Conservation (phyloP, 2,329 filamentous ascomycete species). For the Periglandula ipomoeae region DNA sequence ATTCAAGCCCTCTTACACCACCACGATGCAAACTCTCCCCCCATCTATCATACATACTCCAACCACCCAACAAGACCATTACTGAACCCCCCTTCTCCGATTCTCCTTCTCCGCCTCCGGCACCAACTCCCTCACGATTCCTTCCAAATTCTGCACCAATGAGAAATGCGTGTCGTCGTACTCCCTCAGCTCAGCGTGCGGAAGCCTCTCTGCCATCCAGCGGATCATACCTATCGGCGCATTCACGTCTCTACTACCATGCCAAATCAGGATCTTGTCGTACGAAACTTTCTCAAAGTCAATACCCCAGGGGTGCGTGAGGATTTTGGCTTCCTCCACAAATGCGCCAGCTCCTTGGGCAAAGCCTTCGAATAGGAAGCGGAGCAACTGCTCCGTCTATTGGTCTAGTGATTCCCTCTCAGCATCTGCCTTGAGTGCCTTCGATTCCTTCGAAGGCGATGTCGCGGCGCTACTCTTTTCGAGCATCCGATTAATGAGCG, state of each 20-base stretch:
- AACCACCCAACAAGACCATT: too few species aligned
- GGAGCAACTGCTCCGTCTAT: conserved; percentile 17
- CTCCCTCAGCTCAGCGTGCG: conserved; percentile 22
- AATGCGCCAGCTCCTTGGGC: conserved; percentile 16
- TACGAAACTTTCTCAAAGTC: conserved; percentile 18
- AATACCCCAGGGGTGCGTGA: conserved; percentile 22
- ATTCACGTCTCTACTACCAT: conserved; percentile 23
- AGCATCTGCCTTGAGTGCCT: too few species aligned
- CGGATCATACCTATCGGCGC: conserved; percentile 23
- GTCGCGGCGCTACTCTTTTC: too few species aligned
- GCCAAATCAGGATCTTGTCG: conserved; percentile 21
- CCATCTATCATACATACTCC: too few species aligned
- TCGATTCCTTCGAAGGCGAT: too few species aligned
- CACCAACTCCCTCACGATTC: conserved; percentile 9
- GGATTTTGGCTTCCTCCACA: conserved; percentile 21
- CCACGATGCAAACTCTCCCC: too few species aligned
- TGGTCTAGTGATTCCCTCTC: conserved; percentile 8
- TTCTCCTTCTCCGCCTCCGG: background rate
- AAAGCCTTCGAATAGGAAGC: conserved; percentile 22
- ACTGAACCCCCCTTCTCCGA: too few species aligned
- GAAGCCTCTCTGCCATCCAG: conserved; percentile 27
- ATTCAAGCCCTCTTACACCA: too few species aligned
- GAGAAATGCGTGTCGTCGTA: conserved; percentile 25
- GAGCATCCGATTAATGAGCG: too few species aligned
- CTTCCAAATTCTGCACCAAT: conserved; percentile 16